phyloP scores from a whole-genome alignment of 805 yeast species.

The Pichia heedii region DNA sequence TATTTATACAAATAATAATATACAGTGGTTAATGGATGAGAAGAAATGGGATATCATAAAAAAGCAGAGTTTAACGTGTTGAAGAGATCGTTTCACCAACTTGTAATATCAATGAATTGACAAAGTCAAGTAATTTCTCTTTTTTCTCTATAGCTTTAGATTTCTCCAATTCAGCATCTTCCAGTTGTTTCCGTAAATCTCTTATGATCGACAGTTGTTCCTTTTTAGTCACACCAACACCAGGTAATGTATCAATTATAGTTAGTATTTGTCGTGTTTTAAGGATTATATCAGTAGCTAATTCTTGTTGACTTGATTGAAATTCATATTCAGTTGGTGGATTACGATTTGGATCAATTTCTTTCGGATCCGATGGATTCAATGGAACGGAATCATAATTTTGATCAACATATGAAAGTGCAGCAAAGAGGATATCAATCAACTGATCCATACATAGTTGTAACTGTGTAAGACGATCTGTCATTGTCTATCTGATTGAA shows the following conservation, averaged over 20 bases:
- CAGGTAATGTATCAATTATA: slow-evolving; percentile 84
- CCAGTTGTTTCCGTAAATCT: slow-evolving; percentile 52
- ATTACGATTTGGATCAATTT: slow-evolving; percentile 54
- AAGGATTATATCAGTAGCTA: slow-evolving; percentile 74
- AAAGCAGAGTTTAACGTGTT: slow-evolving; percentile 27
- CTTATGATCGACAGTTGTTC: slow-evolving; percentile 62
- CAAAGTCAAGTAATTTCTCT: slow-evolving; percentile 49
- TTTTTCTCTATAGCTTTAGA: slow-evolving; percentile 51
- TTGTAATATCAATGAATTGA: slow-evolving; percentile 56
- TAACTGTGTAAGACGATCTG: slow-evolving; percentile 83
- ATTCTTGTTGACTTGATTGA: slow-evolving; percentile 53
- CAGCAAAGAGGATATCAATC: slow-evolving; percentile 71
- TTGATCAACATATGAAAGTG: slow-evolving; percentile 70
- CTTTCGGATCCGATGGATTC: slow-evolving; percentile 42
- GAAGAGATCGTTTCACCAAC: slow-evolving; percentile 48
- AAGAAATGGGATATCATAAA: too few species aligned
- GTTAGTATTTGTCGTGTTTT: slow-evolving; percentile 82
- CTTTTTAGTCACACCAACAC: slow-evolving; percentile 75
- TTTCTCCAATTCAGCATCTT: slow-evolving; percentile 50
- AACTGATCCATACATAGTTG: slow-evolving; percentile 82
- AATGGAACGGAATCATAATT: slow-evolving; percentile 54
- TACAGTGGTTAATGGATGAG: too few species aligned
- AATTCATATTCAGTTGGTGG: slow-evolving; percentile 27
- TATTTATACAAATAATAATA: too few species aligned
- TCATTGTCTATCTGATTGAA: slow-evolving; percentile 37